A percentile compares a stretch with the other conserved stretches of the same genome.
These are phyloP conservation scores for Euclidium syriacum DNA, from an alignment of 345 rosid species.

Conservation along the genomic window DNA sequence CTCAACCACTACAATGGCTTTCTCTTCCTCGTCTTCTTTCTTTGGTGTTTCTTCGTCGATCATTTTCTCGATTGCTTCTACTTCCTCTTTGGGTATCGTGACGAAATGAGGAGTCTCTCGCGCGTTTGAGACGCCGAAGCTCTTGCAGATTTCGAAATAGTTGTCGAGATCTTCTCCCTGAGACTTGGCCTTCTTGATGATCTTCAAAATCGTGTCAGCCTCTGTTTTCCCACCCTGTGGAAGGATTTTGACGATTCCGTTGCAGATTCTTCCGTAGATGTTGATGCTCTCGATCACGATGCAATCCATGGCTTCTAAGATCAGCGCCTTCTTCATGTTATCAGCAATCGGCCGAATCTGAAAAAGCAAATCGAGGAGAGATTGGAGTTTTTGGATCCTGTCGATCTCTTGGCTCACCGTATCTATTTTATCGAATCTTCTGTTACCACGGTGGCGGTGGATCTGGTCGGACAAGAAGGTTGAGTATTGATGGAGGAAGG, in stretches of 20 bases:
- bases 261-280: conserved; percentile 53
- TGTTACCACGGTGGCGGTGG: neutral
- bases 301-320: conserved; percentile 80
- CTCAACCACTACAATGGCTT: conserved; percentile 16
- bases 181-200: conserved; percentile 39
- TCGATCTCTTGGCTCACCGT: conserved; percentile 25
- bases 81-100: conserved; percentile 44
- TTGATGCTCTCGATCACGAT: conserved; percentile 53
- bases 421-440: neutral
- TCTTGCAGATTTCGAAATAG: conserved; percentile 50
- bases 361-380: conserved; percentile 53
- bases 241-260: conserved; percentile 31
- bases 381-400: conserved; percentile 43
- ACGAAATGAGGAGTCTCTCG: conserved; percentile 37
- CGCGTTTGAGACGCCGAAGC: conserved; percentile 48
- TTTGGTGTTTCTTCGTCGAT: conserved; percentile 2
- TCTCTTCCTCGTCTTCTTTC: conserved; percentile 13
- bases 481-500: conserved; percentile 53
- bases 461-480: conserved; percentile 28
- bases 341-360: conserved; percentile 45
- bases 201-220: conserved; percentile 38
- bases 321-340: conserved; percentile 45
- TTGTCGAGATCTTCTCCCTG: conserved; percentile 48
- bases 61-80: conserved; percentile 40
- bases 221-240: conserved; percentile 34